Base-by-base conservation (phyloP, 176 grass and related monocot genomes). In the Saccharum spontaneum region DNA sequence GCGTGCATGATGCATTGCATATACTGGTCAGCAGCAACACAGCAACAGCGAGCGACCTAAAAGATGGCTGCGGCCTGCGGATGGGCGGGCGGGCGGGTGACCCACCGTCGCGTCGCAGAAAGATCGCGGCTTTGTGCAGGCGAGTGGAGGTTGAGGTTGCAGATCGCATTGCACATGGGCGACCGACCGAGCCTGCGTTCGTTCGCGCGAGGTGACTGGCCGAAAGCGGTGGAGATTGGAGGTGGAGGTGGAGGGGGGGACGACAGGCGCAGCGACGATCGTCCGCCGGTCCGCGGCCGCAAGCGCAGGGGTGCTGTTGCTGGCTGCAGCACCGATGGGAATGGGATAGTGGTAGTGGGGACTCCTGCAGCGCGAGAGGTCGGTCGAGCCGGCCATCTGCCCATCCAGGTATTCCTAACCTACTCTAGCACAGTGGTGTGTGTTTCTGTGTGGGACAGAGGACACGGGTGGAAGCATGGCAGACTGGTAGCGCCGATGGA, bases 81-180 rank as follows among this genome's bases (percentile, higher is more conserved):
- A 0, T 0, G 12, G 3, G 45, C 45, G 45, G 50, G 1, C 1
- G 17, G 52, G 52, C 6, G 52, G 52, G 52, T 1, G 7, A 26
- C 39, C 69, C 20, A n/a, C 12, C 37, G 41, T 72, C 41, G 41
- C 71, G 71, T 73, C 41, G 23, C 71, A 24, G 26, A 73, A 71
- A 30, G 43, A 3, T 48, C 43, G 23, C 14, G 71, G 70, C 41
- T 46, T 28, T 73, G n/a, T 22, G 52, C 18, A 20, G 11, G 69
- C 69, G 11, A 10, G 60, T 41, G n/a, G 11, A 44, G 45, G 69
- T 72, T 23, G 70, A 46, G 40, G 41, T 7, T 18, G 43, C 71
- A 18, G 43, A 49, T 74, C 44, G 71, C 43, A 74, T 74, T 18
- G 71, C 71, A 74, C 71, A 49, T 31, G 71, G 71, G 71, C 23